Evolutionary conservation across 306 rosid genomes (phyloP).

Genomic region (Acacia crassicarpa): DNA sequence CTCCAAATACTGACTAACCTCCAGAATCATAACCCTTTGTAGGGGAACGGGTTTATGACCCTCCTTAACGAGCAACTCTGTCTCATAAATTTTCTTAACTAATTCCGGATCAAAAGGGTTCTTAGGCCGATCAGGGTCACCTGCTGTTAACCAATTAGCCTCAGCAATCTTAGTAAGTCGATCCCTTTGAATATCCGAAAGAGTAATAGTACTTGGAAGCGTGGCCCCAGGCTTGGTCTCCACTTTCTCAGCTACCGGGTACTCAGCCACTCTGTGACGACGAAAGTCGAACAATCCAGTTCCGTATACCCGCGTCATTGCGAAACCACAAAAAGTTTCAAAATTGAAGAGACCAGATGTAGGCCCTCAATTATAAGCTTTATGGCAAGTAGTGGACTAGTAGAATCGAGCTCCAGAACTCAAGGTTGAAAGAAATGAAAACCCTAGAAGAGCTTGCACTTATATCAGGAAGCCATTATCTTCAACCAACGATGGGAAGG

Average conservation of each 20-base stretch:
- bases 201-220: constrained; percentile 66
- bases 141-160: constrained; percentile 65
- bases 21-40: constrained; percentile 92
- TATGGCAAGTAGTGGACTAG: not conserved
- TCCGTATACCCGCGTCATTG: constrained; percentile 90
- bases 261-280: constrained; percentile 96
- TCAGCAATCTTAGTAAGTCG: constrained; percentile 83
- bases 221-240: constrained; percentile 60
- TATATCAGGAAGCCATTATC: not conserved
- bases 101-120: constrained; percentile 64
- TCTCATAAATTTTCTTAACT: constrained; percentile 71
- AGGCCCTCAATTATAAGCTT: not conserved
- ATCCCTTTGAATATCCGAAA: constrained; percentile 90
- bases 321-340: not conserved
- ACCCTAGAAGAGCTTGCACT: not conserved
- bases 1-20: constrained; percentile 94
- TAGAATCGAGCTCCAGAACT: not conserved
- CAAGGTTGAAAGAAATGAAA: not conserved
- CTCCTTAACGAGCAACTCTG: constrained; percentile 64
- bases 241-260: constrained; percentile 54
- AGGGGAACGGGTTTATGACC: constrained; percentile 81
- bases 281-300: constrained; percentile 83
- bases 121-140: constrained; percentile 38
- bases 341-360: not conserved
- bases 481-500: not conserved